A percentile compares a stretch with the other conserved stretches of the same genome.
Evolutionary conservation across 768 basidiomycete species (phyloP).

Genomic region (Panus rudis): DNA sequence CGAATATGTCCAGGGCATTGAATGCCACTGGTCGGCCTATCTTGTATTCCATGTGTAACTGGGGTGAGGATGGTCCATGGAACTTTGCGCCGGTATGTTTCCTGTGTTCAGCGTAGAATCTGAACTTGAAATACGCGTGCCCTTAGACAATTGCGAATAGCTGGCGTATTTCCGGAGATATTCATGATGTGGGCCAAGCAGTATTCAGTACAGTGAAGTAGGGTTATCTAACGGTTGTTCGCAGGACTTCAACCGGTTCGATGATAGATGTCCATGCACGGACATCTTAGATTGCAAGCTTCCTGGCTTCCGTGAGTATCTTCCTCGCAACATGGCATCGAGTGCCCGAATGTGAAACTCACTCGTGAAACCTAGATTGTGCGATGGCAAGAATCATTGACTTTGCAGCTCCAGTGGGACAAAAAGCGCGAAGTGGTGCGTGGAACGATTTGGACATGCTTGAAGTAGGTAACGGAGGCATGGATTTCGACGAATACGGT

Average conservation of each 20-base stretch:
- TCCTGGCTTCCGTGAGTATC: conserved; percentile 28
- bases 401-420: conserved; percentile 28
- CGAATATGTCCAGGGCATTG: conserved; percentile 31
- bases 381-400: conserved; percentile 30
- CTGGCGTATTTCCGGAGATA: conserved; percentile 26
- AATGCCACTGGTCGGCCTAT: conserved; percentile 33
- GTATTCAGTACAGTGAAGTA: neutral
- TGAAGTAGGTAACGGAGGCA: conserved; percentile 32
- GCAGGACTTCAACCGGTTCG: conserved; percentile 28
- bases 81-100: conserved; percentile 29
- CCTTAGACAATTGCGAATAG: conserved; percentile 23
- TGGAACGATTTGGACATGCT: conserved; percentile 37
- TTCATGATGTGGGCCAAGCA: conserved; percentile 19
- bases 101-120: neutral
- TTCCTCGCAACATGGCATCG: neutral
- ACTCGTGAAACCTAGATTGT: conserved; percentile 17
- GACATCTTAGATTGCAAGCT: conserved; percentile 30
- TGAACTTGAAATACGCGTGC: neutral
- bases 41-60: conserved; percentile 33
- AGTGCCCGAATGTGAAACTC: neutral
- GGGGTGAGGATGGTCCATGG: conserved; percentile 35
- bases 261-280: conserved; percentile 32
- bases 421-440: conserved; percentile 27
- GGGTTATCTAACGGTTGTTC: neutral
- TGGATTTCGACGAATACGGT: conserved; percentile 35